These are phyloP conservation scores for Cryptococcus sp. DNA, from an alignment of 1,284 basidiomycete species.

Conservation along the genomic window DNA sequence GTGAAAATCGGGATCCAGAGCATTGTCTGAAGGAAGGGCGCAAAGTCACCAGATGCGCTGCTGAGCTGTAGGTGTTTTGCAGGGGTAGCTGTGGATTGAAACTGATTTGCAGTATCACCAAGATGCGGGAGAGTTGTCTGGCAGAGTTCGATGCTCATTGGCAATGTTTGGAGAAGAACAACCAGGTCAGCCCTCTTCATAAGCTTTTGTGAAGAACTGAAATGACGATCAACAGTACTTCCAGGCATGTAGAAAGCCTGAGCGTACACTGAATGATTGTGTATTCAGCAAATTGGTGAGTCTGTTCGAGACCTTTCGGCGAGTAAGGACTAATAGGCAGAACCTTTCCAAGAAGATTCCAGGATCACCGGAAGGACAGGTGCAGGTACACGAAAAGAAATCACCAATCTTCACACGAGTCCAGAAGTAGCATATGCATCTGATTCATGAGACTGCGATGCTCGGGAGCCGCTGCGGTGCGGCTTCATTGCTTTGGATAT, in stretches of 20 bases:
- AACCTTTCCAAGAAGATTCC: conserved; percentile 90
- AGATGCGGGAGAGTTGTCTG: conserved; percentile 89
- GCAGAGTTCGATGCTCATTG: conserved; percentile 89
- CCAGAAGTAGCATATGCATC: conserved; percentile 59
- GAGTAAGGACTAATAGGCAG: conserved; percentile 49
- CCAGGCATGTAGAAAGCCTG: conserved; percentile 83
- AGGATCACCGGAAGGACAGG: conserved; percentile 76
- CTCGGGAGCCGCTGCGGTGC: too few species aligned
- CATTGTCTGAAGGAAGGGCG: conserved; percentile 96
- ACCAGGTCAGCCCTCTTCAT: conserved; percentile 64
- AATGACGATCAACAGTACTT: conserved; percentile 63
- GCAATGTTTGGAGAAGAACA: conserved; percentile 90
- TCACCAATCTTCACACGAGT: conserved; percentile 73
- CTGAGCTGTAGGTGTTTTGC: conserved; percentile 70
- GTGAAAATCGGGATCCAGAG: conserved; percentile 79
- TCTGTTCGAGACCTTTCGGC: conserved; percentile 11
- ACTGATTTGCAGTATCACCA: conserved; percentile 63
- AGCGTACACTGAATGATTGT: conserved; percentile 86
- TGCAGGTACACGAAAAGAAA: conserved; percentile 84
- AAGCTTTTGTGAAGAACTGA: not conserved
- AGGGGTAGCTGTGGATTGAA: not conserved
- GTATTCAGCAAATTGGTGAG: conserved; percentile 92
- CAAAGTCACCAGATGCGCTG: conserved; percentile 91
- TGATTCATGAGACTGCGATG: too few species aligned
- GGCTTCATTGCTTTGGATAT: not conserved